Conservation (phyloP, 2,329 filamentous ascomycete genomes). For the Tolypocladium sp. region DNA sequence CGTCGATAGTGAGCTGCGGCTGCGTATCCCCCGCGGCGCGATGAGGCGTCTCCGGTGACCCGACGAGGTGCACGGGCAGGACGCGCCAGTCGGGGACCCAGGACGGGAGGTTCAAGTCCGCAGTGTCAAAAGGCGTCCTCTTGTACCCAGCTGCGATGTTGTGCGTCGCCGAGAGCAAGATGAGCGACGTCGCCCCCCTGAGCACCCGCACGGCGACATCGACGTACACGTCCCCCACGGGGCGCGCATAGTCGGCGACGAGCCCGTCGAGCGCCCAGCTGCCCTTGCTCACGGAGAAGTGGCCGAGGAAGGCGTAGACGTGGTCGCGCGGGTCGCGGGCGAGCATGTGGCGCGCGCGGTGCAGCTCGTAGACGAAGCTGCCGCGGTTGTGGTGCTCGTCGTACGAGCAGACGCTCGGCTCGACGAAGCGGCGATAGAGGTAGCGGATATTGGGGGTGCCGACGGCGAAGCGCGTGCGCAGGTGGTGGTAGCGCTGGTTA, state of each 20-base stretch:
- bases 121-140: neutral
- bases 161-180: slow-evolving; percentile 20
- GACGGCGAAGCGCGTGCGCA: slow-evolving; percentile 18
- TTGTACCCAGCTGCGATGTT: neutral
- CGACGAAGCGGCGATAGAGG: slow-evolving; percentile 21
- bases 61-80: slow-evolving; percentile 21
- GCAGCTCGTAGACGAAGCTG: slow-evolving; percentile 25
- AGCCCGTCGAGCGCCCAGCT: slow-evolving; percentile 13
- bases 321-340: slow-evolving; percentile 23
- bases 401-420: slow-evolving; percentile 14
- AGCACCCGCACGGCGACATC: slow-evolving; percentile 22
- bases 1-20: slow-evolving; percentile 17
- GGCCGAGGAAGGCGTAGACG: slow-evolving; percentile 25
- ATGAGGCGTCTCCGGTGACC: slow-evolving; percentile 20
- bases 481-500: slow-evolving; percentile 21
- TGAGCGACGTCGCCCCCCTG: slow-evolving; percentile 15
- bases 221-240: slow-evolving; percentile 21
- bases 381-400: slow-evolving; percentile 20
- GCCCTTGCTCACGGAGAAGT: slow-evolving; percentile 18
- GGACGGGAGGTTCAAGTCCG: slow-evolving; percentile 14
- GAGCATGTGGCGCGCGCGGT: slow-evolving; percentile 21
- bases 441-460: slow-evolving; percentile 24
- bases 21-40: slow-evolving; percentile 15
- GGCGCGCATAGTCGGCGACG: slow-evolving; percentile 17
- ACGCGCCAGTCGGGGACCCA: slow-evolving; percentile 30